Evolutionary conservation across 108 stramenopile species (phyloP).

Genomic region (Asterionellopsis glacialis): DNA sequence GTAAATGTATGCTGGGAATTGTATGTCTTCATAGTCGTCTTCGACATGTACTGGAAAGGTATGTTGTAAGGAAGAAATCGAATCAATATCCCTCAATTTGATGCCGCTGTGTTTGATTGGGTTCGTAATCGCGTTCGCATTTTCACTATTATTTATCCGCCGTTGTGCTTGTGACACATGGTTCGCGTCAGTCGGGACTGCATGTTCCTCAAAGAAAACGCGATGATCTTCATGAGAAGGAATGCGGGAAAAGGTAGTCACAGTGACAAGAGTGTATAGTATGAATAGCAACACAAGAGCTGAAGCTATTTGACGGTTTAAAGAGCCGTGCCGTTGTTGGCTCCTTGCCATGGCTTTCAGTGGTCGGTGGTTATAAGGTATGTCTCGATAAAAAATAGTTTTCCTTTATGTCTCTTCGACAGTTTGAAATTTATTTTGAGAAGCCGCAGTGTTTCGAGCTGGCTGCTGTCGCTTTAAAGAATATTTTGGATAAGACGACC

Average conservation of each 20-base stretch:
- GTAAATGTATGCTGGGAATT: conserved; percentile 36
- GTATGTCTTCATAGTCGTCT: conserved; percentile 37
- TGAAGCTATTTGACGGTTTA: background rate
- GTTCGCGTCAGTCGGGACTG: background rate
- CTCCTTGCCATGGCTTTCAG: too few relatives aligned
- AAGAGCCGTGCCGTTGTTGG: too few relatives aligned
- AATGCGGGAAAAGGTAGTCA: conserved; percentile 1
- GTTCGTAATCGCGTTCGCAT: background rate
- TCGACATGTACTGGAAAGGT: conserved; percentile 41
- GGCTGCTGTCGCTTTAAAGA: too few relatives aligned
- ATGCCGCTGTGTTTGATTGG: background rate
- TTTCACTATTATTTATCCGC: background rate
- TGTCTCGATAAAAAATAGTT: too few relatives aligned
- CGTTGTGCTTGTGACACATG: background rate
- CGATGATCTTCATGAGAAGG: background rate
- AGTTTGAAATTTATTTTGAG: too few relatives aligned
- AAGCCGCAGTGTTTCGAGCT: too few relatives aligned
- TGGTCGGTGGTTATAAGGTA: too few relatives aligned
- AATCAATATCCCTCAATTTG: conserved; percentile 13
- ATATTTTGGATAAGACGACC: too few relatives aligned
- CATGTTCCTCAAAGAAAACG: background rate
- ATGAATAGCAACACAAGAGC: background rate
- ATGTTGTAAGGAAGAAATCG: conserved; percentile 26
- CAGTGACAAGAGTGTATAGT: background rate
- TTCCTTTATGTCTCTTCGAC: too few relatives aligned